phyloP scores from a whole-genome alignment of 495 filamentous ascomycete genomes.

The Lophiostoma macrostomum region DNA sequence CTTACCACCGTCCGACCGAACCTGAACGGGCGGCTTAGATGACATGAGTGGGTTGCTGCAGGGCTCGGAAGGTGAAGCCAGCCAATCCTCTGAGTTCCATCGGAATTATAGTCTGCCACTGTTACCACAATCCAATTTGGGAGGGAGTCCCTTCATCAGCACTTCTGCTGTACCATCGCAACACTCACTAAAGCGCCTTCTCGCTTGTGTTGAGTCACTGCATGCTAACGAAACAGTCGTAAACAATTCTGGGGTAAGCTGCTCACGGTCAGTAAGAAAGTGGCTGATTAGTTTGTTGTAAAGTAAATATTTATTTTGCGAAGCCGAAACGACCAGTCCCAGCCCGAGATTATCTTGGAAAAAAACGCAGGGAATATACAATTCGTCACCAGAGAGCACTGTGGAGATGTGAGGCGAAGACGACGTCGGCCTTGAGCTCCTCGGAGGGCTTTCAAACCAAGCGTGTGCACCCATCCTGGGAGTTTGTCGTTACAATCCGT shows the following conservation, averaged over 20 bases:
- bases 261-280: not conserved
- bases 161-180: too few relatives aligned
- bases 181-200: too few relatives aligned
- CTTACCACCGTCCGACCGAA: too few relatives aligned
- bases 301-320: slow-evolving; percentile 6
- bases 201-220: too few relatives aligned
- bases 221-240: not conserved
- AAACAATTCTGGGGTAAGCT: not conserved
- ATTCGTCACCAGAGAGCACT: slow-evolving; percentile 2
- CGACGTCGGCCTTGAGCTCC: slow-evolving; percentile 5
- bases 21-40: too few relatives aligned
- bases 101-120: too few relatives aligned
- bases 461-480: slow-evolving; percentile 19
- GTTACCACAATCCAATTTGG: too few relatives aligned
- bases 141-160: too few relatives aligned
- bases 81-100: too few relatives aligned
- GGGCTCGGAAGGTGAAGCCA: too few relatives aligned
- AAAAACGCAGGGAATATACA: slow-evolving; percentile 22
- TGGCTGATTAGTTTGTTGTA: not conserved
- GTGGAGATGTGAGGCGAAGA: not conserved
- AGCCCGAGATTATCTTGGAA: slow-evolving; percentile 21
- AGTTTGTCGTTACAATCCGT: slow-evolving; percentile 20
- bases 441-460: not conserved
- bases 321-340: slow-evolving; percentile 17
- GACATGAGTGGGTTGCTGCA: too few relatives aligned